Base-by-base conservation (phyloP, 768 basidiomycete genomes). In the Agrocybe chaxingu region DNA sequence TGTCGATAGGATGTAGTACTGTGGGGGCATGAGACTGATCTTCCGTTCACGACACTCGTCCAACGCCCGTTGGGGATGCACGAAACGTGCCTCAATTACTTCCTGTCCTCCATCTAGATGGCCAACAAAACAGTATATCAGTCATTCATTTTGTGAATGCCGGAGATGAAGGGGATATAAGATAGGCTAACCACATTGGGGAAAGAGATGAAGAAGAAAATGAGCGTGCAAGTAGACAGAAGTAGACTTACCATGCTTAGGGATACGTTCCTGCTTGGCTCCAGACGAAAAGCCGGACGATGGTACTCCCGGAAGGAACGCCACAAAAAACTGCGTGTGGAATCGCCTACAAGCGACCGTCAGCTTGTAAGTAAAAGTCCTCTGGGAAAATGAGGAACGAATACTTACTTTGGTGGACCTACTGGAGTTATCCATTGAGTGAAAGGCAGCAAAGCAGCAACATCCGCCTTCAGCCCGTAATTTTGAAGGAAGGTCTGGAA, bases 381-480 rank as follows among this genome's bases (percentile, higher is more conserved):
- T 10, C 8, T 13, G 47, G n/a, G 31, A 29, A 2, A 11, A 33
- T 41, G 16, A 19, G 32, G 8, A 39, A 51, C 34, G 18, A 18
- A 8, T 12, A 47, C 71, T 58, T 57, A 83, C 87, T 78, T 73
- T 32, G 81, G 76, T 24, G 66, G 57, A 29, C 69, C 74, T 7
- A 64, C 60, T n/a, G 87, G 87, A 1, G 87, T 88, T 45, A 87
- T 75, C 87, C 87, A 89, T 57, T 82, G 73, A 1, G 85, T 88
- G 62, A 89, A 87, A 1, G 84, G 85, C n/a, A 84, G 60, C 13
- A 89, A 66, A 1, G 75, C 67, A 10, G 68, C 60, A 7, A 68
- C 54, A 56, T 82, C 78, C 2, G 77, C 63, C 32, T 61, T 65
- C 48, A 88, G 67, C 8, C 63, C 41, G 51, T 81, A 63, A 13